These are phyloP conservation scores for Suillus variegatus DNA, from an alignment of 768 basidiomycete species.

Conservation along the genomic window DNA sequence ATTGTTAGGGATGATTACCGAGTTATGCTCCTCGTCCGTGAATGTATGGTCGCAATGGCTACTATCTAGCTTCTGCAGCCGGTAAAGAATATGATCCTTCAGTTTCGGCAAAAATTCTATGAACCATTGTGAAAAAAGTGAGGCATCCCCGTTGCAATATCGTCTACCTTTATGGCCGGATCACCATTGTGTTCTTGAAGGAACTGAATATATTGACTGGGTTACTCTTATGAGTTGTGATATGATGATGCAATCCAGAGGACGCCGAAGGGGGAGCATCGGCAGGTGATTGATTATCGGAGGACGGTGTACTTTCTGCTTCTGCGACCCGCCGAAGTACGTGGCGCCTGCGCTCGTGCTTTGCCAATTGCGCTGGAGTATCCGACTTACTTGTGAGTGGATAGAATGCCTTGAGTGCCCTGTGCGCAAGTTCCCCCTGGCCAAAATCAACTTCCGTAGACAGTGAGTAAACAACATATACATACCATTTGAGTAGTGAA, in stretches of 20 bases:
- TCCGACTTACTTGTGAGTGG: background rate
- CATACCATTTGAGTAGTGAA: slow-evolving; percentile 19
- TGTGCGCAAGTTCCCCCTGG: background rate
- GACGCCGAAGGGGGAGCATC: no score
- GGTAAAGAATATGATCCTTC: no score
- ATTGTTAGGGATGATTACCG: no score
- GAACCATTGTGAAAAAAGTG: background rate
- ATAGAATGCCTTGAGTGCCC: background rate
- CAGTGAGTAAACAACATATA: background rate
- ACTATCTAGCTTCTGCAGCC: no score
- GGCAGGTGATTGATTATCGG: background rate
- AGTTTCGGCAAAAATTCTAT: no score
- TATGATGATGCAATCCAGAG: background rate
- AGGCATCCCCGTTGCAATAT: background rate
- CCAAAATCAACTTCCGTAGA: background rate
- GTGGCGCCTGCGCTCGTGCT: background rate
- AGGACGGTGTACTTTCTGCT: background rate
- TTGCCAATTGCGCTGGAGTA: background rate
- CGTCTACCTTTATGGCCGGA: background rate
- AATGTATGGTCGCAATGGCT: no score
- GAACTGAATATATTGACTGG: background rate
- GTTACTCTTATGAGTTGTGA: background rate
- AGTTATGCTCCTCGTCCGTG: no score
- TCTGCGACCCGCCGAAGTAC: background rate
- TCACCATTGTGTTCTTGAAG: background rate